Base-by-base conservation (phyloP, 116 monocot genomes). In the Iris pallida region DNA sequence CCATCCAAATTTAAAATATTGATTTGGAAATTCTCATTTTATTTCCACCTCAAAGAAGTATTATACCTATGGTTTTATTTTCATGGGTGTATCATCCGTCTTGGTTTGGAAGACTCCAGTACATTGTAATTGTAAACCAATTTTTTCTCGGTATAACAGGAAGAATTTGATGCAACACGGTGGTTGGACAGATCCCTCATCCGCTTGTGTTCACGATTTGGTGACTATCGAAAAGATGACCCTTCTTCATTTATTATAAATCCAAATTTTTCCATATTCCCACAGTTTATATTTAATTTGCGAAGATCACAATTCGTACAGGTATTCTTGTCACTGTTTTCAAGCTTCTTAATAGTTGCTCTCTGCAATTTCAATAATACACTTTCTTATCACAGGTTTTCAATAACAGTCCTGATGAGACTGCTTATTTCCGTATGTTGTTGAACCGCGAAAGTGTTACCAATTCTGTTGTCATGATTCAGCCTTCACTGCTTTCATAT, bases 371-470 rank as follows among this genome's bases (percentile, higher is more conserved):
- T 67, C 42, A 41, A 18, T 67, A 42, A 54, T 42, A 54, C 6
- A 8, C 54, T 67, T 53, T 55, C 4, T 67, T 41, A 15, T 43
- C 18, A 16, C 67, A 92, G 92, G 93, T 93, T 60, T 93, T 93
- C 64, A 93, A 93, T 55, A 93, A 93, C 63, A 93, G 89, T 73
- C 93, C 93, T 48, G 93, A 93, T 74, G 93, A 93, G 73, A 93
- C 93, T 16, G 93, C 93, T 48, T 93, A 81, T 89, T 93, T 93
- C 75, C 76, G 89, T 55, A 93, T 93, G 72, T 64, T 93, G 62
- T 79, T 93, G 75, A 89, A 93, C 59, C 81, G 93, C n/a, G 93
- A 93, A 73, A 93, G 74, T 48, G 66, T 93, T 53, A 84, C 86
- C 64, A 93, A 93, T 67, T 89, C 93, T 58, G 80, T 86, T 52